These are phyloP conservation scores for Apiotrichum montevideense DNA, from an alignment of 1,284 basidiomycete genomes.

Conservation along the genomic window DNA sequence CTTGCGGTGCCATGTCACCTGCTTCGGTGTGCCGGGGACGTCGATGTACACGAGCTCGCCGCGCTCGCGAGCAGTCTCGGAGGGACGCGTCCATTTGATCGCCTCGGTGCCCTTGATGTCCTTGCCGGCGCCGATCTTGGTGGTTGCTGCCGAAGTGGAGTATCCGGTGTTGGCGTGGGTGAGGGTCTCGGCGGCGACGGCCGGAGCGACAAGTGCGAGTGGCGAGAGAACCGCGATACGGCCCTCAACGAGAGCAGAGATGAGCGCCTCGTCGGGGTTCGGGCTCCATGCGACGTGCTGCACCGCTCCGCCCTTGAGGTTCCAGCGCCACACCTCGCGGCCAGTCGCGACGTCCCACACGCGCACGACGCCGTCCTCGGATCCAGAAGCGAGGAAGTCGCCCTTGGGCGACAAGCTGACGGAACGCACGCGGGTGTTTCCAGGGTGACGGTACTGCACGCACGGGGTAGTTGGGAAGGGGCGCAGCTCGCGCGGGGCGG, in stretches of 20 bases:
- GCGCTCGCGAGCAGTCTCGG: constrained; percentile 49
- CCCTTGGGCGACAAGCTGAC: constrained; percentile 81
- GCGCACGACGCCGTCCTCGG: constrained; percentile 79
- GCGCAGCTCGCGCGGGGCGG: constrained; percentile 80
- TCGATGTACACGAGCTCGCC: constrained; percentile 52
- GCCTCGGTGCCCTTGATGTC: constrained; percentile 42
- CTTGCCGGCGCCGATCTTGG: constrained; percentile 34
- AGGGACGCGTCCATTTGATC: constrained; percentile 52
- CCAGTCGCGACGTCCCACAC: constrained; percentile 95
- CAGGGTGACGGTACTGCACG: constrained; percentile 62
- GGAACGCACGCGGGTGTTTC: constrained; percentile 62
- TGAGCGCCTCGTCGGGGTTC: constrained; percentile 59
- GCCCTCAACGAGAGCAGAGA: constrained; percentile 49
- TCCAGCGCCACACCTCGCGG: constrained; percentile 83
- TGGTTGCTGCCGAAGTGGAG: constrained; percentile 43
- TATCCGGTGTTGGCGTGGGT: constrained; percentile 50
- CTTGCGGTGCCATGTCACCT: constrained; percentile 86
- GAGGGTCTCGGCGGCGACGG: constrained; percentile 61
- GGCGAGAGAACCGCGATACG: constrained; percentile 77
- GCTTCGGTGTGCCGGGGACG: constrained; percentile 69
- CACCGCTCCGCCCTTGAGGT: constrained; percentile 66
- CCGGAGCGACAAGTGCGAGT: constrained; percentile 57
- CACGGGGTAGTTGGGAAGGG: constrained; percentile 89
- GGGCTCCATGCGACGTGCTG: constrained; percentile 92
- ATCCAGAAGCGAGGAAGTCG: constrained; percentile 85